phyloP scores from a whole-genome alignment of 805 yeast genomes.

The Debaryomyces prosopidis region DNA sequence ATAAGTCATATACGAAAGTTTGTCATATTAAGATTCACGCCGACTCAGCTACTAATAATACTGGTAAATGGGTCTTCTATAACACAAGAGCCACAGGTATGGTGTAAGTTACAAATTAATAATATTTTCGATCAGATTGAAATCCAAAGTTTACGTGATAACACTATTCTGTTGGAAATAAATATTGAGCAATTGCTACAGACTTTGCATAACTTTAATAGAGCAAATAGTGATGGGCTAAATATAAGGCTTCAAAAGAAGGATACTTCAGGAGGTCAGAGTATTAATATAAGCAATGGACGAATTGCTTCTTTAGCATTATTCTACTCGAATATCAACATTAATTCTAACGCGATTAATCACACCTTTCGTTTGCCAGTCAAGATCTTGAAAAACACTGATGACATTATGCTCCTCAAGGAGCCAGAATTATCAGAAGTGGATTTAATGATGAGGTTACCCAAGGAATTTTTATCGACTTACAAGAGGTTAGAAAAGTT shows the following conservation, averaged over 20 bases:
- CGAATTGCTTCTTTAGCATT: conserved; percentile 55
- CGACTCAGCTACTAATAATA: conserved; percentile 48
- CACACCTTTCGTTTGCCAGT: conserved; percentile 76
- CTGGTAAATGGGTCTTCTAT: conserved; percentile 43
- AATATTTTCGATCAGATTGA: conserved; percentile 51
- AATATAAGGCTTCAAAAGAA: conserved; percentile 53
- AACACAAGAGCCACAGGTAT: conserved; percentile 61
- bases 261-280: conserved; percentile 26
- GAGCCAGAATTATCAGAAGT: conserved; percentile 66
- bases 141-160: conserved; percentile 51
- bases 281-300: conserved; percentile 25
- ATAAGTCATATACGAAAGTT: conserved; percentile 53
- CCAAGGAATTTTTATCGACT: conserved; percentile 49
- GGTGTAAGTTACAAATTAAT: conserved; percentile 55
- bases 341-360: conserved; percentile 47
- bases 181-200: conserved; percentile 61
- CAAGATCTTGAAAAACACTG: conserved; percentile 54
- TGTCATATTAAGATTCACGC: conserved; percentile 59
- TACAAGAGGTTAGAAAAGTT: conserved; percentile 70
- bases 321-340: conserved; percentile 49
- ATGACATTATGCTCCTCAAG: conserved; percentile 46
- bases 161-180: conserved; percentile 59
- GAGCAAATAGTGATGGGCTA: conserved; percentile 50
- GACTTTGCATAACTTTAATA: conserved; percentile 57
- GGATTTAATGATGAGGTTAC: conserved; percentile 55